phyloP scores from a whole-genome alignment of 2,329 filamentous ascomycete genomes.

The Colletotrichum cereale region DNA sequence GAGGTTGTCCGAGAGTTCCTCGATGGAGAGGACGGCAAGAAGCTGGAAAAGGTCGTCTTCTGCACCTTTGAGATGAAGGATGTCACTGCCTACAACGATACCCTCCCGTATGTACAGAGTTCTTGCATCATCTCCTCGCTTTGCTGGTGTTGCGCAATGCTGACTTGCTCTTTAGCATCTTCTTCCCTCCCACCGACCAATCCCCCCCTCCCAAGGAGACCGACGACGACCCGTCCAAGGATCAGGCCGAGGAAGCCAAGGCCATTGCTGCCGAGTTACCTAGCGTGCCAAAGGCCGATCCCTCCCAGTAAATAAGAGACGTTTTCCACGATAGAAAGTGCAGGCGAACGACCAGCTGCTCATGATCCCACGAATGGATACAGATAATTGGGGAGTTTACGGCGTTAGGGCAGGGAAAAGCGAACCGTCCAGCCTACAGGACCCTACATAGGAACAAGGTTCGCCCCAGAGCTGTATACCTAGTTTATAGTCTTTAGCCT shows the following conservation, averaged over 20 bases:
- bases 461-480: neutral
- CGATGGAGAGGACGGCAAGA: conserved; percentile 57
- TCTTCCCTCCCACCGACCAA: conserved; percentile 41
- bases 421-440: neutral
- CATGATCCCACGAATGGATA: neutral
- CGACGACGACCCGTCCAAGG: conserved; percentile 43
- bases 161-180: conserved; percentile 9
- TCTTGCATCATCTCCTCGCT: neutral
- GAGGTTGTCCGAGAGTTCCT: conserved; percentile 68
- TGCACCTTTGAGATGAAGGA: conserved; percentile 87
- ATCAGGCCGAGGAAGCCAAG: conserved; percentile 44
- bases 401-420: conserved; percentile 11
- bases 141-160: neutral
- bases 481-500: neutral
- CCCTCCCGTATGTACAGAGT: conserved; percentile 75
- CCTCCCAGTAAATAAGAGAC: conserved; percentile 15
- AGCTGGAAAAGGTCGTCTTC: conserved; percentile 82
- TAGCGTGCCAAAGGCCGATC: conserved; percentile 52
- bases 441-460: neutral
- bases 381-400: neutral
- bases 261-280: conserved; percentile 49
- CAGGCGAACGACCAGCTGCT: neutral
- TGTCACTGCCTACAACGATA: conserved; percentile 75
- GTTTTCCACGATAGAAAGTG: neutral
- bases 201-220: conserved; percentile 33